phyloP scores from a whole-genome alignment of 2,329 filamentous ascomycete genomes.

The Aspergillus melleus region DNA sequence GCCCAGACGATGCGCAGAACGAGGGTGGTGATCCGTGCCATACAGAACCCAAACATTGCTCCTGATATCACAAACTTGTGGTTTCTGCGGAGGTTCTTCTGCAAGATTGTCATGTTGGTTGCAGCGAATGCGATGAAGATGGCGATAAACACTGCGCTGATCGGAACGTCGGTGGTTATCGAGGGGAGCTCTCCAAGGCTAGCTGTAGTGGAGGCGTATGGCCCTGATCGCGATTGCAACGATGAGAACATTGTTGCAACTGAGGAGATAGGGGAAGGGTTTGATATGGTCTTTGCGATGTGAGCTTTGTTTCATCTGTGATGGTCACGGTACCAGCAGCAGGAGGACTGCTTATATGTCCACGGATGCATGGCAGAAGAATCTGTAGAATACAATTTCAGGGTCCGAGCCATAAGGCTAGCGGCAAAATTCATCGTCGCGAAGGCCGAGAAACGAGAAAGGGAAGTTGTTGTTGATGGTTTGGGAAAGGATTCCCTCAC shows the following conservation, averaged over 20 bases:
- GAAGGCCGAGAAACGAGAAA: not conserved
- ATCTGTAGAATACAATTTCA: not conserved
- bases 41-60: constrained; percentile 51
- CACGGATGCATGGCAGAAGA: not conserved
- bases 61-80: constrained; percentile 54
- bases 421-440: not conserved
- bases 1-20: constrained; percentile 60
- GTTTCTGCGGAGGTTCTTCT: constrained; percentile 40
- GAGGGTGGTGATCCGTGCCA: constrained; percentile 49
- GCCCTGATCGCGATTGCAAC: not conserved
- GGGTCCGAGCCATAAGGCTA: not conserved
- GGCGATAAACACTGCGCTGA: constrained; percentile 62
- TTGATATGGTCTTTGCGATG: not conserved
- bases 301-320: not conserved
- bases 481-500: constrained; percentile 7
- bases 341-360: not conserved
- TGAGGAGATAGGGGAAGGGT: not conserved
- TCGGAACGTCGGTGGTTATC: constrained; percentile 61
- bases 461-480: not conserved
- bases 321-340: not conserved
- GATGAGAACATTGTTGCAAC: not conserved
- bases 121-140: constrained; percentile 46
- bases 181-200: constrained; percentile 53
- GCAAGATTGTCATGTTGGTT: constrained; percentile 48
- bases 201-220: constrained; percentile 23